phyloP scores from a whole-genome alignment of 805 yeast species.

The Tetrapisispora iriomotensis region DNA sequence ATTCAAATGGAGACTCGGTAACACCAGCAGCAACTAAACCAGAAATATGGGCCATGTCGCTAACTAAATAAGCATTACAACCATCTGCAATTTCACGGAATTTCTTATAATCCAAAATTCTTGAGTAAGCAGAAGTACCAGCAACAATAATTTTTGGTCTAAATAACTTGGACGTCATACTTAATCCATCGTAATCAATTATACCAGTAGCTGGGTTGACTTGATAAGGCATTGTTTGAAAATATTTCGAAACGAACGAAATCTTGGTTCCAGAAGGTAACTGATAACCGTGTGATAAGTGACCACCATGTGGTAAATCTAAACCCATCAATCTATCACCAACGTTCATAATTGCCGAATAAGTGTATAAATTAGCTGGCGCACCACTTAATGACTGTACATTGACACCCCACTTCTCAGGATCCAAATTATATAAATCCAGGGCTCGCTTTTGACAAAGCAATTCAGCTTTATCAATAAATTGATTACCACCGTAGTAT shows the following conservation, averaged over 20 bases:
- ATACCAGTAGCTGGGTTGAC: constrained; percentile 77
- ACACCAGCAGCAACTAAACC: constrained; percentile 95
- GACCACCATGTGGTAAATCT: constrained; percentile 98
- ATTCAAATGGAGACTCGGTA: constrained; percentile 83
- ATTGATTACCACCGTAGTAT: constrained; percentile 96
- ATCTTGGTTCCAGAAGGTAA: constrained; percentile 75
- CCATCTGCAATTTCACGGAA: constrained; percentile 86
- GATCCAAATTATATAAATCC: constrained; percentile 64
- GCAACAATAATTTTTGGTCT: constrained; percentile 95
- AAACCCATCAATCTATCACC: constrained; percentile 95
- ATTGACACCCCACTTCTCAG: constrained; percentile 92
- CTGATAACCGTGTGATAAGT: constrained; percentile 94
- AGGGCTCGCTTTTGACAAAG: constrained; percentile 89
- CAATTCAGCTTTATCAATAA: constrained; percentile 82
- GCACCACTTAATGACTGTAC: constrained; percentile 95
- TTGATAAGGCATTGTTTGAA: constrained; percentile 96
- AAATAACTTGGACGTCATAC: constrained; percentile 70
- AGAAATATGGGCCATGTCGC: constrained; percentile 97
- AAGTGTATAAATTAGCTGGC: constrained; percentile 90
- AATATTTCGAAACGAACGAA: constrained; percentile 84
- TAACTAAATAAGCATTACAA: constrained; percentile 85
- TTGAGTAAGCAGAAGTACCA: constrained; percentile 93
- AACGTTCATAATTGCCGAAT: constrained; percentile 78
- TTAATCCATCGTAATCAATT: constrained; percentile 84
- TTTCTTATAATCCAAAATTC: constrained; percentile 81